Conservation (phyloP, 306 rosid genomes). For the Dalbergia cochinchinensis region DNA sequence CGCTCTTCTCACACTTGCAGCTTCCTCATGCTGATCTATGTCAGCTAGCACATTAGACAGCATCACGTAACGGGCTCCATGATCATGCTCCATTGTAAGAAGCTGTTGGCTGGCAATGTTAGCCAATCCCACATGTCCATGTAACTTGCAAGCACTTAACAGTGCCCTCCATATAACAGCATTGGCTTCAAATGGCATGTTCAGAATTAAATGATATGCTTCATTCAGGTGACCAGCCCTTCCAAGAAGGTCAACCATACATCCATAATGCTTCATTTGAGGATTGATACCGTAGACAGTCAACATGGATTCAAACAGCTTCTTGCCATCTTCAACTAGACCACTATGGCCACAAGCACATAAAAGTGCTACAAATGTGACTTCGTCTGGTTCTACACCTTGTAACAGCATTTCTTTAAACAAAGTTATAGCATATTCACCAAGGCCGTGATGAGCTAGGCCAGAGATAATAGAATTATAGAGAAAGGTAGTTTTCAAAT, state of each 20-base stretch:
- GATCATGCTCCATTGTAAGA: conserved; percentile 56
- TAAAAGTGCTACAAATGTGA: conserved; percentile 58
- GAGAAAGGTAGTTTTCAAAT: conserved; percentile 46
- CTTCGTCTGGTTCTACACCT: conserved; percentile 49
- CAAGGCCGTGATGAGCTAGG: conserved; percentile 62
- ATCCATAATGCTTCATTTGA: conserved; percentile 56
- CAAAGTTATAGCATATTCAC: conserved; percentile 44
- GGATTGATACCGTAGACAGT: conserved; percentile 42
- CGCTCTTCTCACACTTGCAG: conserved; percentile 49
- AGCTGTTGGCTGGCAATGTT: conserved; percentile 53
- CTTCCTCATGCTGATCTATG: conserved; percentile 54
- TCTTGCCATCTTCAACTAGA: conserved; percentile 55
- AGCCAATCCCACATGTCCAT: conserved; percentile 53
- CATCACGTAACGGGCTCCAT: conserved; percentile 55
- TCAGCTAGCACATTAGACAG: conserved; percentile 51
- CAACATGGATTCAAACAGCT: conserved; percentile 52
- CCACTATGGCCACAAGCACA: conserved; percentile 62
- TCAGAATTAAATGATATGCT: conserved; percentile 47
- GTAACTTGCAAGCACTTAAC: conserved; percentile 53
- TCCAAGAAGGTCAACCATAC: conserved; percentile 64
- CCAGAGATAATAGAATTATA: conserved; percentile 60
- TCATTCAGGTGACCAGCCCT: conserved; percentile 52
- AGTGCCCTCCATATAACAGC: conserved; percentile 57
- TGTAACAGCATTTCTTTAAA: conserved; percentile 50
- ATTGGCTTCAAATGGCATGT: conserved; percentile 57